Evolutionary conservation across 352 stramenopile genomes (phyloP), one percentile per base, ranked within the genome.

Genomic region (Phytophthora nicotianae): DNA sequence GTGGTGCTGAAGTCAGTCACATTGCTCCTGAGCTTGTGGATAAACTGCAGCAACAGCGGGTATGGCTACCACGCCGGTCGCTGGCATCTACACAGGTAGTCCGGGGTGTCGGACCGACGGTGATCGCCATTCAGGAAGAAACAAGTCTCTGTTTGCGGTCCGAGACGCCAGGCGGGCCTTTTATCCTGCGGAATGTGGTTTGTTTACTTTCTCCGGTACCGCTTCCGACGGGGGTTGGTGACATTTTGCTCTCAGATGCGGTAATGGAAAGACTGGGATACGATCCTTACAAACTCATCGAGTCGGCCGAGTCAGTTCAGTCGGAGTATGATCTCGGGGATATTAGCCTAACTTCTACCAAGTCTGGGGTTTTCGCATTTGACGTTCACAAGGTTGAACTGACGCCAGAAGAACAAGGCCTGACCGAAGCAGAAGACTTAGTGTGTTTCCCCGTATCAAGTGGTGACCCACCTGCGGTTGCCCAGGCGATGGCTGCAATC

Each of bases 251-350:
- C 2, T 32, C 41, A 1, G 45, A 51, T n/a, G 45, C 45, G 7
- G 45, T 51, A 3, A 51, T 40, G 26, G 24, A 51, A 38, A 24
- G 45, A 10, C 16, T 54, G 29, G 48, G 48, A 32, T 54, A 54
- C 14, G 29, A 43, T 20, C 29, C 27, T 10, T 16, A 43, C 17
- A 42, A 54, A 20, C 20, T 43, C 4, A 32, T 54, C 0, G 32
- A 27, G 14, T 20, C 45, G 4, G 48, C 48, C 2, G 29, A 54
- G 10, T 42, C 29, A 2, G 3, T 54, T 0, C 7, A 54, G 48
- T 9, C 48, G 0, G 48, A 54, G 9, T 45, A 43, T 43, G 48
- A 54, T 16, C 8, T 43, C 0, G 19, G 48, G 5, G 48, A 54
- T 20, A 24, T 54, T 20, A 29, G 19, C 3, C 9, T 3, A 17